phyloP scores from a whole-genome alignment of 163 green algal species.

The Scenedesmus sp. region DNA sequence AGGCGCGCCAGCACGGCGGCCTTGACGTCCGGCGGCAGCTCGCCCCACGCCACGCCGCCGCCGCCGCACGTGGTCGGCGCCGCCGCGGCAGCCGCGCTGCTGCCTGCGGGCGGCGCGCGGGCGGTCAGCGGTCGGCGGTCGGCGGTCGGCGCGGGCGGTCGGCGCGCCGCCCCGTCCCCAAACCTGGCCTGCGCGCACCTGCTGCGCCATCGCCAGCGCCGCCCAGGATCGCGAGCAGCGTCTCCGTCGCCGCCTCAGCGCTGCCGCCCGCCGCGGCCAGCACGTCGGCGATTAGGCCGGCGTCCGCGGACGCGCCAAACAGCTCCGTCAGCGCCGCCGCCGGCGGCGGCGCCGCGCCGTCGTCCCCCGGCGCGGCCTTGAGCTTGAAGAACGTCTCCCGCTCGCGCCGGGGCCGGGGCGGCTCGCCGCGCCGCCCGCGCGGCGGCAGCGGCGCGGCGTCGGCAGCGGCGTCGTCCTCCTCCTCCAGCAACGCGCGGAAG shows the following conservation, averaged over 20 bases:
- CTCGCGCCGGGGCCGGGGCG: constrained; percentile 1
- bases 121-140: too few relatives aligned
- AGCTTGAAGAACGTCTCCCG: constrained; percentile 44
- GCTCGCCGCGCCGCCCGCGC: not conserved
- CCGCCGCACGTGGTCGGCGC: not conserved
- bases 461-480: constrained; percentile 13
- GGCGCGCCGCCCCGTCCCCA: too few relatives aligned
- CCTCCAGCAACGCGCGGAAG: constrained; percentile 33
- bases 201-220: not conserved
- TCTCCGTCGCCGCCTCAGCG: constrained; percentile 31
- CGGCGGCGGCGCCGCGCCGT: not conserved
- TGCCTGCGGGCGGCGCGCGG: too few relatives aligned
- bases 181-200: too few relatives aligned
- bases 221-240: constrained; percentile 34
- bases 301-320: constrained; percentile 11
- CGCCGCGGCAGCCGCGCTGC: not conserved
- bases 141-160: too few relatives aligned
- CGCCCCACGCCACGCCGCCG: constrained; percentile 31
- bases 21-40: constrained; percentile 50
- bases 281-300: constrained; percentile 10
- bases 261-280: not conserved
- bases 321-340: not conserved
- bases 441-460: not conserved
- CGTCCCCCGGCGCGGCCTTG: not conserved
- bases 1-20: constrained; percentile 33